Evolutionary conservation across 306 rosid genomes (phyloP).

Genomic region (Vigna hirtella): DNA sequence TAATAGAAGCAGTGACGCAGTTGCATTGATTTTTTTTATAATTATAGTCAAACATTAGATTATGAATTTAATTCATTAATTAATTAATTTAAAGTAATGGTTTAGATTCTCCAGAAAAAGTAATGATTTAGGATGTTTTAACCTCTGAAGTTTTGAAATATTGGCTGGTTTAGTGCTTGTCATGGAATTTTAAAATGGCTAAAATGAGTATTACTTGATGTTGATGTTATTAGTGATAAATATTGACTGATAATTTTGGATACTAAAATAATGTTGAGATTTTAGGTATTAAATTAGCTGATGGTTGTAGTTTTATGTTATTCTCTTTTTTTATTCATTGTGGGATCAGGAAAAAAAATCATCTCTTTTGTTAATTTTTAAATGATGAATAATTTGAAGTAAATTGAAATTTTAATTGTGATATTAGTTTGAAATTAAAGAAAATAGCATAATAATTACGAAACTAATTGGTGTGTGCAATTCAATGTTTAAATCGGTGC

Average conservation of each 20-base stretch:
- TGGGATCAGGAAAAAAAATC: neutral
- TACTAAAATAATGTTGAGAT: neutral
- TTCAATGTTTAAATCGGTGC: neutral
- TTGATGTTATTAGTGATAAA: neutral
- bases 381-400: neutral
- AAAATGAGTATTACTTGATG: neutral
- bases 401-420: neutral
- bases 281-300: neutral
- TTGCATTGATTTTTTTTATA: too few species aligned
- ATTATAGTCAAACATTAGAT: neutral
- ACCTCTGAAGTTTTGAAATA: neutral
- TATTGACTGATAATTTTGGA: neutral
- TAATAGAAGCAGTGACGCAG: too few species aligned
- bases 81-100: neutral
- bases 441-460: neutral
- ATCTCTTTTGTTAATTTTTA: neutral
- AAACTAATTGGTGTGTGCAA: too few species aligned
- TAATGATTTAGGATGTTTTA: neutral
- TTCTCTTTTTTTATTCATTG: neutral
- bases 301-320: neutral
- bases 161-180: neutral
- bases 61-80: too few species aligned
- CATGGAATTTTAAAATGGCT: neutral
- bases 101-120: too few species aligned
- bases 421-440: neutral